phyloP scores from a whole-genome alignment of 2,329 filamentous ascomycete species.

The Cladosporium sp. region DNA sequence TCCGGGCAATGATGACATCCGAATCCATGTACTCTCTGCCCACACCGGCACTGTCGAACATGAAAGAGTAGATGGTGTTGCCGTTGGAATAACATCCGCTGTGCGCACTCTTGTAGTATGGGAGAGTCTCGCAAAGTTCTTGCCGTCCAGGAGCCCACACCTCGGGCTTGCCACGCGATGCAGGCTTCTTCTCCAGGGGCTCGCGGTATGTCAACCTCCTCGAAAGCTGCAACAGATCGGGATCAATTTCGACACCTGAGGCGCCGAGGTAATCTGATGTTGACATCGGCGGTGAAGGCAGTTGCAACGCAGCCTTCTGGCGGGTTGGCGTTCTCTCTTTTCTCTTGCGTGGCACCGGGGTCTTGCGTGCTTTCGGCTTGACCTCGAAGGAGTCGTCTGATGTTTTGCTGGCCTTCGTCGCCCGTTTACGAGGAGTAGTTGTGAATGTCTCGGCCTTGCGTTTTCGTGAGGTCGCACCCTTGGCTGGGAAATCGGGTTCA shows the following conservation, averaged over 20 bases:
- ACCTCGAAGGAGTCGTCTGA: neutral
- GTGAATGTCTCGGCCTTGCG: neutral
- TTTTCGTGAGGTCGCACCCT: neutral
- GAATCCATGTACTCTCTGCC: slow-evolving; percentile 59
- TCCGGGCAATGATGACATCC: slow-evolving; percentile 63
- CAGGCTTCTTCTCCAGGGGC: slow-evolving; percentile 33
- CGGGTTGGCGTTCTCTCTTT: neutral
- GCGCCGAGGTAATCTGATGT: neutral
- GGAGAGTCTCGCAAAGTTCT: slow-evolving; percentile 63
- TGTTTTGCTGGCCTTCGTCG: neutral
- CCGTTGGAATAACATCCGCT: slow-evolving; percentile 57
- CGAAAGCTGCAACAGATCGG: slow-evolving; percentile 24
- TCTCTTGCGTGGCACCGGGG: neutral
- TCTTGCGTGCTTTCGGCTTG: neutral
- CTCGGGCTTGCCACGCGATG: slow-evolving; percentile 43
- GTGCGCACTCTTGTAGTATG: slow-evolving; percentile 64
- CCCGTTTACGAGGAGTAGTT: neutral
- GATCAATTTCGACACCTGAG: slow-evolving; percentile 12
- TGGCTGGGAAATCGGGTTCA: neutral
- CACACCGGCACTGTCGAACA: slow-evolving; percentile 58
- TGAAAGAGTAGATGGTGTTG: slow-evolving; percentile 55
- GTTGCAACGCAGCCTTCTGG: neutral
- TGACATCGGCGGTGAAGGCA: neutral
- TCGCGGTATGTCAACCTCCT: slow-evolving; percentile 29
- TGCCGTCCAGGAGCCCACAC: slow-evolving; percentile 61